Conservation (phyloP, 495 filamentous ascomycete species). For the Chaetomium cochliodes region DNA sequence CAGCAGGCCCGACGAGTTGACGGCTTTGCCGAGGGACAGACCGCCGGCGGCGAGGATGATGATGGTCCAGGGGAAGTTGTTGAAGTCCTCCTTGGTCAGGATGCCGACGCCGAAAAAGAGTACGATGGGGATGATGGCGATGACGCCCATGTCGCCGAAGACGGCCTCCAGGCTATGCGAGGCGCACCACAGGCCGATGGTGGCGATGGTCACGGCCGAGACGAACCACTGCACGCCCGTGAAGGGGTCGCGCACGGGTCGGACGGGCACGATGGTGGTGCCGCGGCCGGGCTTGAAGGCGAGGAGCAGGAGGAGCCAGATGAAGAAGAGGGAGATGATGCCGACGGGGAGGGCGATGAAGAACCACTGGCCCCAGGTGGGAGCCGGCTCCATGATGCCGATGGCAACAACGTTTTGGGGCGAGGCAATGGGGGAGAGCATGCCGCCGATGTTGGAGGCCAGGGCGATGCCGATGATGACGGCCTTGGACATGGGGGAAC, state of each 20-base stretch:
- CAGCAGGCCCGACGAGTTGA: slow-evolving; percentile 89
- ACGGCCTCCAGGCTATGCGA: slow-evolving; percentile 81
- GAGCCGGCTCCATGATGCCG: slow-evolving; percentile 86
- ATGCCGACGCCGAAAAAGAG: slow-evolving; percentile 97
- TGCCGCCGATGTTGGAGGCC: slow-evolving; percentile 91
- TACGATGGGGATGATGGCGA: slow-evolving; percentile 93
- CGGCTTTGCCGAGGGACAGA: slow-evolving; percentile 88
- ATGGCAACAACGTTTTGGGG: slow-evolving; percentile 97
- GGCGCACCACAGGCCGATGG: slow-evolving; percentile 89
- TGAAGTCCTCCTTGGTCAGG: slow-evolving; percentile 98
- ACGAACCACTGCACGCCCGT: slow-evolving; percentile 94
- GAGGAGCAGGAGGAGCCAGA: slow-evolving; percentile 82
- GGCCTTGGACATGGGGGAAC: slow-evolving; percentile 89
- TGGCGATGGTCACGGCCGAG: slow-evolving; percentile 74
- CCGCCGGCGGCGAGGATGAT: slow-evolving; percentile 97
- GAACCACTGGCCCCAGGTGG: slow-evolving; percentile 95
- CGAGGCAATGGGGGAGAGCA: slow-evolving; percentile 92
- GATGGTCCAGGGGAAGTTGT: slow-evolving; percentile 99
- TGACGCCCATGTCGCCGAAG: slow-evolving; percentile 97
- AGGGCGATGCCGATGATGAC: slow-evolving; percentile 96
- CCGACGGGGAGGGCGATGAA: slow-evolving; percentile 93
- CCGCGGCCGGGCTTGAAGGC: slow-evolving; percentile 82
- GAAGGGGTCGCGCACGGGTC: slow-evolving; percentile 82
- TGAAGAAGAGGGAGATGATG: slow-evolving; percentile 80
- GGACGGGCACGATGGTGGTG: slow-evolving; percentile 88